Percentiles rank a stretch among this genome's conserved stretches.
Evolutionary conservation across 805 yeast species (phyloP).

Genomic region (Kodamaea laetipori): DNA sequence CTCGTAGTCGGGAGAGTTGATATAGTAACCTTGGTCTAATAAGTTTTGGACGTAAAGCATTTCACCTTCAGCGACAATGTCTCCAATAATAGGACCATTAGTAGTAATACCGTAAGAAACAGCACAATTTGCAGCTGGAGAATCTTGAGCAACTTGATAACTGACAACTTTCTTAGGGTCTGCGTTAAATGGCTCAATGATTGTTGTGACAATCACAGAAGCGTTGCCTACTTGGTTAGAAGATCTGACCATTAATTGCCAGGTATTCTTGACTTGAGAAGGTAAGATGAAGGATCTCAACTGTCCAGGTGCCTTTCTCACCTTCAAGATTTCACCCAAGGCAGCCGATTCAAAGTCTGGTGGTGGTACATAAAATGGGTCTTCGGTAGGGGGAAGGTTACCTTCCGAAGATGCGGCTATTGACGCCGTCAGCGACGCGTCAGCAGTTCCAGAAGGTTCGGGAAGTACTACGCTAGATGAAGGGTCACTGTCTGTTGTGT

Average conservation of each 20-base stretch:
- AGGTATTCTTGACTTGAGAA: constrained; percentile 19
- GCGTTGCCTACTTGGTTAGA: constrained; percentile 21
- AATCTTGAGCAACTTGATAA: constrained; percentile 25
- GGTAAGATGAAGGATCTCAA: constrained; percentile 22
- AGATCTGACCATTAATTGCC: constrained; percentile 26
- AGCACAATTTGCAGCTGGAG: constrained; percentile 22
- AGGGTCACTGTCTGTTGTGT: not conserved
- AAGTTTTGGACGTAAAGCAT: constrained; percentile 16
- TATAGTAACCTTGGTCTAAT: constrained; percentile 33
- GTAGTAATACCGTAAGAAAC: constrained; percentile 23
- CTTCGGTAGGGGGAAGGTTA: constrained; percentile 16
- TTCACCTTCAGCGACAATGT: constrained; percentile 20
- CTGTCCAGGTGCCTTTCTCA: constrained; percentile 22
- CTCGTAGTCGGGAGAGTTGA: constrained; percentile 37
- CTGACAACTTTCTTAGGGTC: constrained; percentile 23
- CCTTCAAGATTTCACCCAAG: constrained; percentile 27
- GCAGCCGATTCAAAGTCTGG: constrained; percentile 20
- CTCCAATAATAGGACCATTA: constrained; percentile 15
- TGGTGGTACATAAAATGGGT: constrained; percentile 28
- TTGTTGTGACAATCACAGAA: constrained; percentile 24
- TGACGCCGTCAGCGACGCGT: not conserved
- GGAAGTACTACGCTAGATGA: not conserved
- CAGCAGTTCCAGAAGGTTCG: not conserved
- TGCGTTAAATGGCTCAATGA: constrained; percentile 25
- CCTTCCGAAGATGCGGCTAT: constrained; percentile 1